Conservation (phyloP, 2,329 filamentous ascomycete species). For the Sporothrix luriei region DNA sequence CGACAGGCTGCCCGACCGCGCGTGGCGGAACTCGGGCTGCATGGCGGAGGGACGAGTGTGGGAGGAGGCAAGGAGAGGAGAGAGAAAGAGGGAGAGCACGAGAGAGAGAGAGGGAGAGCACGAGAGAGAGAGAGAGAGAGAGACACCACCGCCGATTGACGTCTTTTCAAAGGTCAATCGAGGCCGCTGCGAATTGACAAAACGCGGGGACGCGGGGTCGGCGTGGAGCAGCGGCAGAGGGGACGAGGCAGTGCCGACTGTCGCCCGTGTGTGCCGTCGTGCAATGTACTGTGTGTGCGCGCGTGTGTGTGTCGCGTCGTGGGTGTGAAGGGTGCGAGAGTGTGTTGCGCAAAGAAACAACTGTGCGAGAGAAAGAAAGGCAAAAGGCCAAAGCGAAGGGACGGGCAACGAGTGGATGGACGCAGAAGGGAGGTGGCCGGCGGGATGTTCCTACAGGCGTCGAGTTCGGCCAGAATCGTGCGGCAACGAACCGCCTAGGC, state of each 20-base stretch:
- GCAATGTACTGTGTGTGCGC: neutral
- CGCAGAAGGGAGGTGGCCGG: neutral
- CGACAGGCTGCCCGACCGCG: constrained; percentile 31
- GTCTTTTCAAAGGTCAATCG: neutral
- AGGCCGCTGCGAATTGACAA: neutral
- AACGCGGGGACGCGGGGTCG: neutral
- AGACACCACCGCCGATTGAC: neutral
- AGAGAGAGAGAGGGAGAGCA: neutral
- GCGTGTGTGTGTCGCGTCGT: neutral
- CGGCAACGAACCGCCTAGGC: neutral
- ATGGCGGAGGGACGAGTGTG: neutral
- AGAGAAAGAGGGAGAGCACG: too few species aligned
- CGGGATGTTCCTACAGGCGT: constrained; percentile 1
- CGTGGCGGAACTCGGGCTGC: constrained; percentile 29
- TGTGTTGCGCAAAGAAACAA: neutral
- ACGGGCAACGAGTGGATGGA: neutral
- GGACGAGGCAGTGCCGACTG: neutral
- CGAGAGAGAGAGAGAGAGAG: neutral
- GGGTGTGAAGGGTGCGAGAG: neutral
- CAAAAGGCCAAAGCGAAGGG: neutral
- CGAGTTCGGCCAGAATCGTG: neutral
- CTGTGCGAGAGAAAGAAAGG: neutral
- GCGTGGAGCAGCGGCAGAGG: neutral
- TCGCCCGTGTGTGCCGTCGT: constrained; percentile 5
- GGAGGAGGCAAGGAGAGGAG: neutral